phyloP scores from a whole-genome alignment of 352 stramenopile species.

The Saprolegnia parasitica region DNA sequence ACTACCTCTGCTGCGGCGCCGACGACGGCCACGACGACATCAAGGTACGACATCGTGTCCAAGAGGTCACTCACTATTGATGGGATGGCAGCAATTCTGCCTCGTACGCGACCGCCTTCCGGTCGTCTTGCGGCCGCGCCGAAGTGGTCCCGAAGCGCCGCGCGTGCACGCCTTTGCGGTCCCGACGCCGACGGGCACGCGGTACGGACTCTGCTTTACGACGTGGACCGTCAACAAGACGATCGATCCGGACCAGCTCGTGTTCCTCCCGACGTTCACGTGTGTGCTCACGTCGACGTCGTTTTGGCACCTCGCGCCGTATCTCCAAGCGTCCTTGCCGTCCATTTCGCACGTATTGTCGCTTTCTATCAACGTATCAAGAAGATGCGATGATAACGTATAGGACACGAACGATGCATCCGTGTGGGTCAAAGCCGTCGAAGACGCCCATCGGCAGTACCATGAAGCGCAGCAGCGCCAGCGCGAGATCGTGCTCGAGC shows the following conservation, averaged over 20 bases:
- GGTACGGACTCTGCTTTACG: conserved; percentile 17
- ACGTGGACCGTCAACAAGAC: not conserved
- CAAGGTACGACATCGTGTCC: conserved; percentile 14
- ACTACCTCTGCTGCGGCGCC: not conserved
- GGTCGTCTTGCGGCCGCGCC: not conserved
- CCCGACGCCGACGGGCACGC: not conserved
- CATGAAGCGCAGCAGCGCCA: not conserved
- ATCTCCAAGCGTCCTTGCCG: not conserved
- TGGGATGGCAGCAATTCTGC: conserved; percentile 21
- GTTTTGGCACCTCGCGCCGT: conserved; percentile 7
- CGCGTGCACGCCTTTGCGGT: not conserved
- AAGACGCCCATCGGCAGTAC: not conserved
- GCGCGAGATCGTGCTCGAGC: conserved; percentile 28
- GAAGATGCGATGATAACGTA: too few species aligned
- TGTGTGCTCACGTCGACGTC: conserved; percentile 10
- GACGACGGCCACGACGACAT: not conserved
- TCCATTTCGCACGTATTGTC: not conserved
- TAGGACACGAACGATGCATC: not conserved
- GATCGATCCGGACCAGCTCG: not conserved
- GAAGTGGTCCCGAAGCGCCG: not conserved
- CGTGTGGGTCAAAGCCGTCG: conserved; percentile 4
- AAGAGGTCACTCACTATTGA: too few species aligned
- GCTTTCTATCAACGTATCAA: too few species aligned
- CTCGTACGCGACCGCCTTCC: not conserved
- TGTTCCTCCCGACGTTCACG: conserved; percentile 12